These are phyloP conservation scores for Colletotrichum salicis DNA, from an alignment of 2,329 filamentous ascomycete species.

Conservation along the genomic window DNA sequence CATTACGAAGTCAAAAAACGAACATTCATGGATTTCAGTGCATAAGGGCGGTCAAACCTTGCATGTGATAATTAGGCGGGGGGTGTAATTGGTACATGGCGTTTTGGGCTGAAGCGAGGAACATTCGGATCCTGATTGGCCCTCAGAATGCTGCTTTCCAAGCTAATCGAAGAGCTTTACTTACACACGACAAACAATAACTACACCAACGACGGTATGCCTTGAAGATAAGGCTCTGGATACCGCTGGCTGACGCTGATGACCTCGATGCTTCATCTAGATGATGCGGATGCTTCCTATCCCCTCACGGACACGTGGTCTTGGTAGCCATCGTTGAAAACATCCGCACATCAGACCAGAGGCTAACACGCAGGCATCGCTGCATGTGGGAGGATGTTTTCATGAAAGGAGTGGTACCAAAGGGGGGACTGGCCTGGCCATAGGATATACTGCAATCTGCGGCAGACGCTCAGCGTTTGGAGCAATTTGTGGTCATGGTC, in stretches of 20 bases:
- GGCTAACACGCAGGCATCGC: neutral
- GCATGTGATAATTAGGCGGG: conserved; percentile 33
- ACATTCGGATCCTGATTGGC: conserved; percentile 28
- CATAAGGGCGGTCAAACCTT: conserved; percentile 36
- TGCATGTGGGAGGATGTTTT: neutral
- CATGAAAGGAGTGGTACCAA: neutral
- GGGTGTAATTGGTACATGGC: conserved; percentile 34
- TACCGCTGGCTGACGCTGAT: conserved; percentile 3
- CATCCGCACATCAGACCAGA: neutral
- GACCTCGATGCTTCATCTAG: conserved; percentile 3
- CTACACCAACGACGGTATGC: conserved; percentile 2
- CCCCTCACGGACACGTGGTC: conserved; percentile 2
- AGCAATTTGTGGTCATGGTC: neutral
- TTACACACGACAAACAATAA: conserved; percentile 8
- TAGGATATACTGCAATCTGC: neutral
- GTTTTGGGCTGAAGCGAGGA: conserved; percentile 35
- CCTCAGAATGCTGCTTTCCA: conserved; percentile 32
- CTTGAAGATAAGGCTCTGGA: conserved; percentile 17
- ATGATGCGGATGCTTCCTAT: neutral
- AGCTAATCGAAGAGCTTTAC: conserved; percentile 24
- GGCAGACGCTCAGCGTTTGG: neutral
- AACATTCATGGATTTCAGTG: conserved; percentile 36
- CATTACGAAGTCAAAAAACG: conserved; percentile 35
- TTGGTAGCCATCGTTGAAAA: neutral
- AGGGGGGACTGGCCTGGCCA: no score